Conservation (phyloP, 768 basidiomycete species). For the button mushroom (Agaricus bisporus) region DNA sequence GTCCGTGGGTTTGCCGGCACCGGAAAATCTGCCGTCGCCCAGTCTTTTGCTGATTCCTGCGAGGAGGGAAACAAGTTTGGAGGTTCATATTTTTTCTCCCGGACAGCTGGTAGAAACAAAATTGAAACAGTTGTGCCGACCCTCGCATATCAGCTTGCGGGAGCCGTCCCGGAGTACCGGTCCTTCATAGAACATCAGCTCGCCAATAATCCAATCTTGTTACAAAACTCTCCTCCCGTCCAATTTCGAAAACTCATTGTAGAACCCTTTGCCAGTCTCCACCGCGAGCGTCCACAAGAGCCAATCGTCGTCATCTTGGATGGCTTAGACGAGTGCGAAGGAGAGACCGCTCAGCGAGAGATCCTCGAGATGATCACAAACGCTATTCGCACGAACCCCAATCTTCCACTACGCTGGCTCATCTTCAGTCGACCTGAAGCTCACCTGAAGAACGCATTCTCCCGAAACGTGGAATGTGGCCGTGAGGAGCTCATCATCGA, state of each 20-base stretch:
- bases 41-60: conserved; percentile 1
- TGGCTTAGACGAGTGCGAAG: conserved; percentile 6
- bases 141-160: conserved; percentile 5
- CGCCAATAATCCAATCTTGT: background rate
- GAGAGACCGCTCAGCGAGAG: background rate
- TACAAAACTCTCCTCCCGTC: background rate
- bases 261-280: background rate
- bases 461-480: background rate
- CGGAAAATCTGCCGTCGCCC: conserved; percentile 8
- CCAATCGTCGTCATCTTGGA: background rate
- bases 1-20: conserved; percentile 7
- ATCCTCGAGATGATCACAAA: background rate
- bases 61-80: background rate
- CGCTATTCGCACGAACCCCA: background rate
- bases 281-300: background rate
- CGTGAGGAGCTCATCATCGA: background rate
- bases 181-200: background rate
- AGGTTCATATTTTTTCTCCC: conserved; percentile 5
- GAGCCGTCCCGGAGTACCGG: background rate
- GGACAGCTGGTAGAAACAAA: background rate
- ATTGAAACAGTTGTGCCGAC: background rate
- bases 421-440: background rate
- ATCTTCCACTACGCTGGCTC: background rate
- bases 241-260: conserved; percentile 6
- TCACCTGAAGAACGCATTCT: background rate